Evolutionary conservation across 495 filamentous ascomycete genomes (phyloP).

Genomic region (Aspergillus diversus): DNA sequence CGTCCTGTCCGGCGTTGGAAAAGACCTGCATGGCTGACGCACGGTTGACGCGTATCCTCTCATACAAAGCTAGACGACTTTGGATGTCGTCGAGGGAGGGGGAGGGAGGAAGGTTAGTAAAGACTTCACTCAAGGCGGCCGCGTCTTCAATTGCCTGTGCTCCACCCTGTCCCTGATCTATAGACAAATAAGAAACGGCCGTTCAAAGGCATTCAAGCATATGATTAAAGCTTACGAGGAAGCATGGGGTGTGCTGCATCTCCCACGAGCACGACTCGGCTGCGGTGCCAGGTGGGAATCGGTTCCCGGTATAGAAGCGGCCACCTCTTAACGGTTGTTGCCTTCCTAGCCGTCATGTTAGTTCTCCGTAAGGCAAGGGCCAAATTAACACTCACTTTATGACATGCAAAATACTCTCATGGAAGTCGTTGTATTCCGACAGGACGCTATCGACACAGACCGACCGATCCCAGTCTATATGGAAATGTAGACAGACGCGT

Average conservation of each 20-base stretch:
- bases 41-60: slow-evolving; percentile 37
- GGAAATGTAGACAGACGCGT: background rate
- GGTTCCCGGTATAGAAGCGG: slow-evolving; percentile 42
- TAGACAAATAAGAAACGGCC: background rate
- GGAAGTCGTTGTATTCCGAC: background rate
- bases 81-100: slow-evolving; percentile 22
- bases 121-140: slow-evolving; percentile 38
- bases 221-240: slow-evolving; percentile 43
- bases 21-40: slow-evolving; percentile 41
- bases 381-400: background rate
- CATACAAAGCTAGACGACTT: slow-evolving; percentile 36
- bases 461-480: slow-evolving; percentile 14
- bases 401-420: slow-evolving; percentile 9
- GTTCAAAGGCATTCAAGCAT: background rate
- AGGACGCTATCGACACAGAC: background rate
- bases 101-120: slow-evolving; percentile 10
- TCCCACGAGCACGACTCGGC: slow-evolving; percentile 46
- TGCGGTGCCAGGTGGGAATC: slow-evolving; percentile 38
- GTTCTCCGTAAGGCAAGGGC: background rate
- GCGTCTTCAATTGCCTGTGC: slow-evolving; percentile 48
- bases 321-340: slow-evolving; percentile 49
- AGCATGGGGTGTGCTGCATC: slow-evolving; percentile 55
- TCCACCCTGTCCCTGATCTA: slow-evolving; percentile 38
- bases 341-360: slow-evolving; percentile 25
- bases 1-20: slow-evolving; percentile 22